These are phyloP conservation scores for Phytophthora ramorum DNA, from an alignment of 352 stramenopile species.

Conservation along the genomic window DNA sequence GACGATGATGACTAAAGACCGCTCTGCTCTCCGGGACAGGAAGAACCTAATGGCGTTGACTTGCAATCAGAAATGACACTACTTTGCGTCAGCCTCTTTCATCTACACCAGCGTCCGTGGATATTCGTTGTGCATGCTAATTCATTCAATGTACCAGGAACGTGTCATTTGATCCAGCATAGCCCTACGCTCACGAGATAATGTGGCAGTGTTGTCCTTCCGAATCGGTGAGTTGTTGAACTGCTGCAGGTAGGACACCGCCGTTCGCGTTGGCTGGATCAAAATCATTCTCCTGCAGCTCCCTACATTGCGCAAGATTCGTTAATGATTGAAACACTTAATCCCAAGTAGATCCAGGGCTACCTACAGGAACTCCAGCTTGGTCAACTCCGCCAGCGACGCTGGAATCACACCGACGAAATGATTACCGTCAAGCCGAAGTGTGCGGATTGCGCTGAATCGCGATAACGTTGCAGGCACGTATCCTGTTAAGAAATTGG, in stretches of 20 bases:
- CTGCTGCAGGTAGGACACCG: constrained; percentile 41
- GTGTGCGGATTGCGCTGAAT: constrained; percentile 43
- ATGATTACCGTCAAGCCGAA: constrained; percentile 66
- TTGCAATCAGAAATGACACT: background rate
- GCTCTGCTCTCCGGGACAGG: background rate
- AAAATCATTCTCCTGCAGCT: constrained; percentile 68
- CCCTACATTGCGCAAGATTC: constrained; percentile 23
- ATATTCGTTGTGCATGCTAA: too few species aligned
- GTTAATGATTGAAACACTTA: background rate
- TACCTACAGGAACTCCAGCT: constrained; percentile 66
- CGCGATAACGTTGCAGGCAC: constrained; percentile 55
- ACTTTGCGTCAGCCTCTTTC: background rate
- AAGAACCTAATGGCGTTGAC: too few species aligned
- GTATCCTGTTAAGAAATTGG: constrained; percentile 64
- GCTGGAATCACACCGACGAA: constrained; percentile 52
- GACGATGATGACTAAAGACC: constrained; percentile 15
- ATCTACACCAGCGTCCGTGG: background rate
- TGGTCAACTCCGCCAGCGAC: constrained; percentile 47
- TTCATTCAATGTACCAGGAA: background rate
- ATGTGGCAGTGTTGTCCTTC: constrained; percentile 44
- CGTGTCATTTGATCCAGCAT: too few species aligned
- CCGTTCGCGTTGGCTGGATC: constrained; percentile 35
- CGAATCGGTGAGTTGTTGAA: constrained; percentile 55
- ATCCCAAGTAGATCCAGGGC: background rate
- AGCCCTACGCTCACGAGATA: constrained; percentile 19